Base-by-base conservation (phyloP, 2,329 filamentous ascomycete genomes). In the Pezicula radicicola region DNA sequence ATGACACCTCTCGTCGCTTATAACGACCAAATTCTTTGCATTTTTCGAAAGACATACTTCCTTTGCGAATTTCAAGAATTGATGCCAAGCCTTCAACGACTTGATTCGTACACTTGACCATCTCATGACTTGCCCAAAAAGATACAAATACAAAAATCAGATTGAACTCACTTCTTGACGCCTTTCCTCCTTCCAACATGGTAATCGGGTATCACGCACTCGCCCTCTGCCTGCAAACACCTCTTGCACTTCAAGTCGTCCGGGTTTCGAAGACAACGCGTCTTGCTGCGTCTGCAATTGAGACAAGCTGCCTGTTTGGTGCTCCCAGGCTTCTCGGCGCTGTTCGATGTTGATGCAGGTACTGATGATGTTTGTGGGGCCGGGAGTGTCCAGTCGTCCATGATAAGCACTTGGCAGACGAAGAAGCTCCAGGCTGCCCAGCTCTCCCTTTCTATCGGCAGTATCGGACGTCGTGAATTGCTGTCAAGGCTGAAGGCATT, bases 151-250 rank as follows among this genome's bases (percentile, higher is more conserved):
- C 28, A 33, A 40, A 18, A 37, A 10, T 40, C n/a, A 21, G 12
- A 13, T 13, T 42, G 21, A 39, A 59, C 74, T 69, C 69, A 87
- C 87, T 90, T 90, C 67, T 89, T 90, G 54, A 89, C 86, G 19
- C 87, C 87, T 64, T 89, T 89, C 63, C 88, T 85, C 46, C 87
- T 75, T 7, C 87, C 87, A 4, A 88, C 79, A 55, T 89, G 85
- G 63, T 89, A 88, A n/a, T 80, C 80, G n/a, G 79, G 86, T 2
- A 88, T 81, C 6, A 88, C 72, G 64, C 87, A 90, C 53, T 88
- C 82, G 13, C 71, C 65, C 33, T 78, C 74, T 7, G 78, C 71
- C 61, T 83, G 77, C 49, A 75, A 70, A 65, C 85, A 88, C 66
- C 82, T 77, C 58, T 83, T 82, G 65, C 85, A 88, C 25, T 75